phyloP scores from a whole-genome alignment of 129 eudicot genomes.

The Flaveria brownii region DNA sequence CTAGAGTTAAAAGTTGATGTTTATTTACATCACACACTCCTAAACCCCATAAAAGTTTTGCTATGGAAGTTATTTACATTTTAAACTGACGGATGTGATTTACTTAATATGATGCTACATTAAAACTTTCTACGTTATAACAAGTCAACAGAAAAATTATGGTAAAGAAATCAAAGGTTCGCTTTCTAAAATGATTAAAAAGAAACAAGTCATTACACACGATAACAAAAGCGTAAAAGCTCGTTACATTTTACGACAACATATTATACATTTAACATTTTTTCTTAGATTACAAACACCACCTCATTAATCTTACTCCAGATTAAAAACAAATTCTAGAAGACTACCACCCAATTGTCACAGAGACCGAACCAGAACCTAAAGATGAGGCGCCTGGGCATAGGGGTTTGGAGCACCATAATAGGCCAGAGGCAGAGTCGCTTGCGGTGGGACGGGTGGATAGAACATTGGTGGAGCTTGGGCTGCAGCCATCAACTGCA shows the following conservation, averaged over 20 bases:
- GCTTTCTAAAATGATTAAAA: not conserved
- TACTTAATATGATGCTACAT: no score
- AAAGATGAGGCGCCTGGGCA: slow-evolving; percentile 17
- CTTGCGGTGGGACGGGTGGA: slow-evolving; percentile 31
- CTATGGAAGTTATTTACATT: no score
- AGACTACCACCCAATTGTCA: not conserved
- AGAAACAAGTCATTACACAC: not conserved
- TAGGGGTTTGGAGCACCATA: slow-evolving; percentile 41
- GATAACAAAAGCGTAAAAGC: not conserved
- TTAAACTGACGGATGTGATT: no score
- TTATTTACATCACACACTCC: no score
- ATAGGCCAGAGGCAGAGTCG: slow-evolving; percentile 28
- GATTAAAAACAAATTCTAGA: not conserved
- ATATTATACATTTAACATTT: not conserved
- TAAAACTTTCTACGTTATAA: no score
- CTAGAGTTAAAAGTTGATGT: no score
- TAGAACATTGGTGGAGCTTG: slow-evolving; percentile 38
- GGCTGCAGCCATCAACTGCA: slow-evolving; percentile 33
- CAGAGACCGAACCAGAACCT: slow-evolving; percentile 3
- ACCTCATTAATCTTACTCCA: not conserved
- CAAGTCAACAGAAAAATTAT: no score
- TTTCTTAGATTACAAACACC: slow-evolving; percentile 8
- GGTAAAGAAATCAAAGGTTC: not conserved
- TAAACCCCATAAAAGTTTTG: no score
- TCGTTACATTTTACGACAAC: not conserved